Base-by-base conservation (phyloP, 805 yeast genomes). In the Sporopachydermia lactativora region DNA sequence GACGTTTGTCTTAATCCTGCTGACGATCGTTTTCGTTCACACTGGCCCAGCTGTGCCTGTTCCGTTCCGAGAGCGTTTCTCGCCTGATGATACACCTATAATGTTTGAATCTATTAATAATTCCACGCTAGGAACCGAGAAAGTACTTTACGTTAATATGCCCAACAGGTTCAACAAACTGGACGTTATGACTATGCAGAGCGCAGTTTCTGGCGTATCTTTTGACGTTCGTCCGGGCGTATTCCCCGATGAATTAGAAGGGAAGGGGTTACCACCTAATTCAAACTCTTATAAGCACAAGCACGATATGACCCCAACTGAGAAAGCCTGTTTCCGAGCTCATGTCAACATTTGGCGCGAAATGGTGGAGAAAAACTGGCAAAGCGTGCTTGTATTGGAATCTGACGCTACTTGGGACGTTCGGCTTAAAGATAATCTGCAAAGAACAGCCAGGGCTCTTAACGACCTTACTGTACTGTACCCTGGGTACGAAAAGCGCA, bases 371-470 rank as follows among this genome's bases (percentile, higher is more conserved):
- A 31, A 46, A n/a, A 37, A 39, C 8, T 44, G 45, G 44, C 14
- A 18, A 5, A 42, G 42, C 8, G 17, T 40, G 3, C 41, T 46
- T 11, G 41, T 46, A 35, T 36, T 46, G 8, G 49, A 46, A 28
- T 15, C 44, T n/a, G 49, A 46, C 19, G 44, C 46, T 3, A 39
- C 41, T 17, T 46, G 49, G 49, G 49, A 46, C 41, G 19, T 40
- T n/a, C 35, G 45, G 18, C 34, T 46, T 15, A 38, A 42, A 13
- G 14, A 34, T 6, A 15, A 37, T 17, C 40, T 42, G 45, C 18
- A n/a, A 18, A 39, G 38, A 3, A 19, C 38, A 13, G 39, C 47
- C 3, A 18, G 18, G n/a, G 47, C 40, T 16, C 38, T 45, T 4
- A 15, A 41, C 15, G 28, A 45, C 18, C 35, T 43, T 11, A 41